Percentiles rank a stretch among this genome's conserved stretches.
Evolutionary conservation across 2,329 filamentous ascomycete species (phyloP).

Genomic region (Zelopaecilomyces penicillatus): DNA sequence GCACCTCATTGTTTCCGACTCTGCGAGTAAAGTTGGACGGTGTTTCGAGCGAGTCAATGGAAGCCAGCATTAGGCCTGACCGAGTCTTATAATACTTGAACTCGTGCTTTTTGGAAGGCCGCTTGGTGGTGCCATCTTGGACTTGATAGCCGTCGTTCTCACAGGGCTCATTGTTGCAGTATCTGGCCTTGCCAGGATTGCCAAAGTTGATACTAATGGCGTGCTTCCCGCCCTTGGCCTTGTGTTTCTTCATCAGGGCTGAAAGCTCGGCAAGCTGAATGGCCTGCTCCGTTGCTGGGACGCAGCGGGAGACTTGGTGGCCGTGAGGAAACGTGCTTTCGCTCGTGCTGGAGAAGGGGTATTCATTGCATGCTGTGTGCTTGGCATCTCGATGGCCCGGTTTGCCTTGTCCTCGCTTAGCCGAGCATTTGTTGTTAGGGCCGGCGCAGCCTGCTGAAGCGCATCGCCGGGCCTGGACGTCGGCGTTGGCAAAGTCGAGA

Average conservation of each 20-base stretch:
- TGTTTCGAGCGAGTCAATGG: conserved; percentile 5
- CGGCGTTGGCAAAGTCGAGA: conserved; percentile 8
- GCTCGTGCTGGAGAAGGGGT: conserved; percentile 11
- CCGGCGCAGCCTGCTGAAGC: conserved; percentile 9
- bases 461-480: neutral
- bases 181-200: conserved; percentile 11
- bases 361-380: conserved; percentile 11
- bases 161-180: conserved; percentile 12
- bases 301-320: conserved; percentile 14
- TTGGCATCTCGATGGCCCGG: conserved; percentile 9
- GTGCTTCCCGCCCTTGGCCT: conserved; percentile 1
- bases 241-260: conserved; percentile 2
- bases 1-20: conserved; percentile 5
- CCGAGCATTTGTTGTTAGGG: conserved; percentile 10
- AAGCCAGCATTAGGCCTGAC: conserved; percentile 11
- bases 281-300: conserved; percentile 9
- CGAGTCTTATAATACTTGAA: conserved; percentile 13
- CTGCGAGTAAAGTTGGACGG: conserved; percentile 11
- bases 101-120: conserved; percentile 6
- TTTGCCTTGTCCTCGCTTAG: conserved; percentile 3
- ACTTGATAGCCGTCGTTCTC: conserved; percentile 14
- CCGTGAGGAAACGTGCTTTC: conserved; percentile 6
- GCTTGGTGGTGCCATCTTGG: conserved; percentile 10
- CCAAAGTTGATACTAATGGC: conserved; percentile 11
- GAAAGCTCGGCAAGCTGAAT: conserved; percentile 7